A percentile compares a stretch with the other conserved stretches of the same genome.
phyloP scores from a whole-genome alignment of 371 early-diverging fungal genomes.

The Batrachochytrium dendrobatidis region DNA sequence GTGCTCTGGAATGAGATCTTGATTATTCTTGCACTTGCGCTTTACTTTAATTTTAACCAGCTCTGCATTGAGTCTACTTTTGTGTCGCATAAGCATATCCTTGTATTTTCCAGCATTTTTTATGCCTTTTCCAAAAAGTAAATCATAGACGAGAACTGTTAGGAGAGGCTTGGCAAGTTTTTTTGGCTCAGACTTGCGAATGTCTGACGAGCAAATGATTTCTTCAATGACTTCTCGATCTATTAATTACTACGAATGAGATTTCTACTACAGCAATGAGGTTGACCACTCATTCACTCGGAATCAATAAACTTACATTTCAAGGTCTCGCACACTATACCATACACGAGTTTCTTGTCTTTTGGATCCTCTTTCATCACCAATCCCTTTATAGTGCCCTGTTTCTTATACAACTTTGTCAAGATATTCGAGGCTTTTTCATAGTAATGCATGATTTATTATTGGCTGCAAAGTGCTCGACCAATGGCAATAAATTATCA shows the following conservation, averaged over 20 bases:
- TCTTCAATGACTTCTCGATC: conserved; percentile 47
- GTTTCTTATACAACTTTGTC: conserved; percentile 55
- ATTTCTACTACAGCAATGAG: too few species aligned
- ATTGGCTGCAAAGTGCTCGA: too few species aligned
- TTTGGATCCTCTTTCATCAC: conserved; percentile 52
- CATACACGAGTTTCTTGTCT: conserved; percentile 78
- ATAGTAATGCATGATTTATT: conserved; percentile 45
- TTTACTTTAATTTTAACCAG: conserved; percentile 67
- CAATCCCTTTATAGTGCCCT: conserved; percentile 77
- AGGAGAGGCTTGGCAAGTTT: conserved; percentile 16
- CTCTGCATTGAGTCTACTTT: conserved; percentile 62
- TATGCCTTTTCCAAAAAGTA: conserved; percentile 70
- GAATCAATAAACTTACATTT: conserved; percentile 56
- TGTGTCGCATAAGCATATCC: conserved; percentile 57
- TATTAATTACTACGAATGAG: conserved; percentile 9
- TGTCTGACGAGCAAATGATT: conserved; percentile 47
- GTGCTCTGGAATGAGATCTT: conserved; percentile 59
- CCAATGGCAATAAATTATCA: too few species aligned
- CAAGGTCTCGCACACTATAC: conserved; percentile 83
- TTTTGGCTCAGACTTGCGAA: conserved; percentile 34
- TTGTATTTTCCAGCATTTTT: conserved; percentile 59
- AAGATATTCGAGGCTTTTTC: conserved; percentile 68
- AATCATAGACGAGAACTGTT: conserved; percentile 68
- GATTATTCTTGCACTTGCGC: conserved; percentile 50
- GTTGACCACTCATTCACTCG: neutral